Evolutionary conservation across 1,139 yeast genomes (phyloP), one percentile per base, ranked within the genome.

Genomic region (Entelexis paramagnoliae): DNA sequence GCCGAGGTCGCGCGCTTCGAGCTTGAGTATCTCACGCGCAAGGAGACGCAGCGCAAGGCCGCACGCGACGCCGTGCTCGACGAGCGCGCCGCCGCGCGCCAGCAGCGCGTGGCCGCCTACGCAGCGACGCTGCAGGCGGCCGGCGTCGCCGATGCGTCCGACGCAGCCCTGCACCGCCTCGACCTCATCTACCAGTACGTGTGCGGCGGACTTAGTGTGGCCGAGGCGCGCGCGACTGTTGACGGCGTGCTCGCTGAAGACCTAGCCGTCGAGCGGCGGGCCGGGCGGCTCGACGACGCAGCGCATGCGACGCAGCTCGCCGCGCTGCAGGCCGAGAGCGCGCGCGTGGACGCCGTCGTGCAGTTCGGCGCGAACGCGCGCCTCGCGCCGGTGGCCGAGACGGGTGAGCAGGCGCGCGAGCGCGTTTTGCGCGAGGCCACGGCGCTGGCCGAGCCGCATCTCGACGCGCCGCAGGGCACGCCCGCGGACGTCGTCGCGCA

Each of bases 31-130:
- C 71, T 77, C 76, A 72, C 79, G 19, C 73, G 85, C 64, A 83
- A 84, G 65, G 87, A 82, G 63, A 72, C 69, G 51, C 69, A 79
- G 52, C 76, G 75, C 6, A 76, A 74, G 59, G 79, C 80, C n/a
- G 72, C 68, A 28, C 68, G 83, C 40, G 60, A 74, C 46, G 66
- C 70, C 50, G 66, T 63, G 11, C 63, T 71, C 42, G 63, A 59
- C 6, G 68, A 66, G 53, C 72, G 83, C 60, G 53, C 47, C 0
- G 59, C 57, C 2, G 62, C 66, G 48, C 51, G 64, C 46, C 56
- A 65, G 19, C 47, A 55, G 8, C 48, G 56, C 17, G 4, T 44
- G 16, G 35, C 30, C 7, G 20, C 26, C 11, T 68, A 70, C 57
- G 50, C 58, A 19, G 55, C 59, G 14, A 58, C 68, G 34, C 54